Evolutionary conservation across 2,329 filamentous ascomycete genomes (phyloP).

Genomic region (Aspergillus hiratsukae): DNA sequence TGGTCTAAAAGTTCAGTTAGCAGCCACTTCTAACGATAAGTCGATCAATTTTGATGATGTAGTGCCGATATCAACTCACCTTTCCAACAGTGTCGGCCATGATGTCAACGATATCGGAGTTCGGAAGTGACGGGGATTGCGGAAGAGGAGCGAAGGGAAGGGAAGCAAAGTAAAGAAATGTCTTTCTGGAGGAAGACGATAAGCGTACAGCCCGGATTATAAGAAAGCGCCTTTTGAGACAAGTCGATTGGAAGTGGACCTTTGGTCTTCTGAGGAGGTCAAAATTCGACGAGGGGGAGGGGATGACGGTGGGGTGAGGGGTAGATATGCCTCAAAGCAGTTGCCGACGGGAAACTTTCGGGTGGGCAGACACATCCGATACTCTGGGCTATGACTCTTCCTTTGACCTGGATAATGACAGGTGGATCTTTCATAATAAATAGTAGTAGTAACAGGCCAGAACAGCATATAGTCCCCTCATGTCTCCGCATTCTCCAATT

Average conservation of each 20-base stretch:
- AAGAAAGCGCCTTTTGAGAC: conserved; percentile 2
- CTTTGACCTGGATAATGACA: background rate
- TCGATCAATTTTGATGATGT: background rate
- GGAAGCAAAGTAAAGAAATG: conserved; percentile 10
- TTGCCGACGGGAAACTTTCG: background rate
- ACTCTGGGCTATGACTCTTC: background rate
- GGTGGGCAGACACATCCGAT: background rate
- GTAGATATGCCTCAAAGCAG: background rate
- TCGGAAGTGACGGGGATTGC: conserved; percentile 10
- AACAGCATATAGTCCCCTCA: background rate
- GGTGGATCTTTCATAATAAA: background rate
- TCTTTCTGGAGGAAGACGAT: conserved; percentile 7
- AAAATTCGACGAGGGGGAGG: conserved; percentile 1
- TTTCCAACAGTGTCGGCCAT: conserved; percentile 57
- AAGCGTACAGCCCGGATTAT: background rate
- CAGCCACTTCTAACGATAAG: conserved; percentile 1
- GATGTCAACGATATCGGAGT: conserved; percentile 14
- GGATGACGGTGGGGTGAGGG: conserved; percentile 11
- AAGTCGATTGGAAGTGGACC: background rate
- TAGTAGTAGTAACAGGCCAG: background rate
- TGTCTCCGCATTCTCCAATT: background rate
- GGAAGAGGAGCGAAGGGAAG: conserved; percentile 12
- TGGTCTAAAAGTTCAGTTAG: conserved; percentile 57
- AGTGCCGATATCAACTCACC: conserved; percentile 30
- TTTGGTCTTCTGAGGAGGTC: conserved; percentile 2